Evolutionary conservation across 192 early-diverging fungal species (phyloP).

Genomic region (Linnemannia hyalina): DNA sequence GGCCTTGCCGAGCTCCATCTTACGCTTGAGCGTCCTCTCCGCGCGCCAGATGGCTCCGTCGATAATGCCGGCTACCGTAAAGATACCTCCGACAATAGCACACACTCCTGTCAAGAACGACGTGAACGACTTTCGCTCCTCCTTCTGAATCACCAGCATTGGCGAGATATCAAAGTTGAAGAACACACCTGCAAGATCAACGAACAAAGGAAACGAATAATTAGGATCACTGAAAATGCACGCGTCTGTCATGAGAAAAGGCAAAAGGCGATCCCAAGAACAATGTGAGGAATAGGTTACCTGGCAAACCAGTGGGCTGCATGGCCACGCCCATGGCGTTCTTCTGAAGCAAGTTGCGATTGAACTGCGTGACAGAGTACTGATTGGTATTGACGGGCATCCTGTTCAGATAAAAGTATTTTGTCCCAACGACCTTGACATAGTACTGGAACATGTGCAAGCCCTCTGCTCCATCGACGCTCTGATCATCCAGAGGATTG

Average conservation of each 20-base stretch:
- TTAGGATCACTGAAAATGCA: background rate
- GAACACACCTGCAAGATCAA: constrained; percentile 77
- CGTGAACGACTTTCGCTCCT: constrained; percentile 86
- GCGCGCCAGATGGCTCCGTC: constrained; percentile 92
- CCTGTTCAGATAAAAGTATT: constrained; percentile 78
- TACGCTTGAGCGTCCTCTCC: constrained; percentile 80
- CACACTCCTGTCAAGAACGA: constrained; percentile 92
- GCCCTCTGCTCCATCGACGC: constrained; percentile 20
- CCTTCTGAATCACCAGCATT: constrained; percentile 91
- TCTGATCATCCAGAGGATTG: constrained; percentile 73
- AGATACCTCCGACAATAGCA: constrained; percentile 94
- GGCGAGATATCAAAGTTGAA: constrained; percentile 97
- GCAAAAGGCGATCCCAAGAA: background rate
- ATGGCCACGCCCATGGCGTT: constrained; percentile 21
- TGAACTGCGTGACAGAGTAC: constrained; percentile 93
- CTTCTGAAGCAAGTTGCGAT: constrained; percentile 65
- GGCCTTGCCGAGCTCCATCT: constrained; percentile 88
- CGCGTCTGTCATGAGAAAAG: background rate
- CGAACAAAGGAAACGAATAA: background rate
- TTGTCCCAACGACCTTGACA: constrained; percentile 92
- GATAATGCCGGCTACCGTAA: constrained; percentile 93
- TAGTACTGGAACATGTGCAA: constrained; percentile 91
- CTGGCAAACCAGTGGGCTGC: constrained; percentile 45
- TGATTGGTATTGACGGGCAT: constrained; percentile 88
- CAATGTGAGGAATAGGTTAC: constrained; percentile 15